Evolutionary conservation across 2,329 filamentous ascomycete species (phyloP), one percentile per base, ranked within the genome.

Genomic region (Keithomyces neogunnii): DNA sequence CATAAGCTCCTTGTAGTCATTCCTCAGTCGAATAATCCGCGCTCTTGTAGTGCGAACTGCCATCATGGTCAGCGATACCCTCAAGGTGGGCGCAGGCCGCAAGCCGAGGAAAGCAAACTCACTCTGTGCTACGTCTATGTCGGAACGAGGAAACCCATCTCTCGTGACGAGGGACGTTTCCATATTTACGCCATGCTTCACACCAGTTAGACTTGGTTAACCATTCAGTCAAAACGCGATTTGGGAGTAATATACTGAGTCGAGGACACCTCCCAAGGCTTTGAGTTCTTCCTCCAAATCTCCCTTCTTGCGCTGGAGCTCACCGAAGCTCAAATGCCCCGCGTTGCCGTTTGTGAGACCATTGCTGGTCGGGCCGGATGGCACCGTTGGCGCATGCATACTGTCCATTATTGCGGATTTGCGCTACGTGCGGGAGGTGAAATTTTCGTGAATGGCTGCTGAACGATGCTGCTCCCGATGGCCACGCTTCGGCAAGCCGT

Each of bases 121-220:
- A 93, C 89, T 93, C 71, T 96, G 92, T 30, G 93, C 86, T 56
- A 99, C 87, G 67, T 99, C 93, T 57, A 99, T 85, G 69, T 99
- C 93, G 61, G 88, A 85, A 64, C 93, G 82, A 33, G 93, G 93
- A 66, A 89, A 99, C 46, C 93, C 93, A 69, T 97, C 93, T 55
- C 84, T 81, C 11, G 92, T 96, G 29, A 89, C 82, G 39, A 99
- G 80, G 52, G 82, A 77, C 6, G 93, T 96, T 61, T 86, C 85
- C 93, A 99, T 99, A 62, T 87, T 85, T 49, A 96, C 92, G 44
- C 86, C 84, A 74, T 97, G 92, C 91, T 96, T 61, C 29, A 9
- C 5, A 40, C 11, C 11, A 8, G 50, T 68, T 45, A 69, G 63
- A 31, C 50, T 28, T 6, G 8, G 7, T 13, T 13, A 4, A 8